These are phyloP conservation scores for Cercospora sesami DNA, from an alignment of 2,329 filamentous ascomycete genomes.

Conservation along the genomic window DNA sequence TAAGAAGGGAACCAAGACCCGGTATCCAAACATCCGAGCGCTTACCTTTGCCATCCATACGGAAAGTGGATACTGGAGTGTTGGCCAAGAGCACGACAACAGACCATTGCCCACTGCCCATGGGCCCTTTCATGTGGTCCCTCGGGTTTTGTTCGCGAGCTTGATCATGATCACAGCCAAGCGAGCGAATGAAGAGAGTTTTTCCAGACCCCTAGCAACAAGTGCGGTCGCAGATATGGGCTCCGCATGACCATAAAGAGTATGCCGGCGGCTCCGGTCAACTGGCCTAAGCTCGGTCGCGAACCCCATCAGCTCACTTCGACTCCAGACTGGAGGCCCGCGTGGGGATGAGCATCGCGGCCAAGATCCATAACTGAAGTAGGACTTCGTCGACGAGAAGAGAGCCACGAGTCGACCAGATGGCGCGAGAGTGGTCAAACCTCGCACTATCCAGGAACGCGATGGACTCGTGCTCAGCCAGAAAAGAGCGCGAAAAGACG, in stretches of 20 bases:
- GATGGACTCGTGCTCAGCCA: not conserved
- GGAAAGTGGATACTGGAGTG: slow-evolving; percentile 8
- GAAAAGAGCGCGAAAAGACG: not conserved
- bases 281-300: not conserved
- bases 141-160: not conserved
- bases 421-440: not conserved
- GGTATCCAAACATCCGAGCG: slow-evolving; percentile 1
- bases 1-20: not conserved
- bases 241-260: not conserved
- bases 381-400: not conserved
- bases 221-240: not conserved
- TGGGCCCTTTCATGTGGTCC: slow-evolving; percentile 5
- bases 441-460: not conserved
- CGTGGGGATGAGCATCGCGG: not conserved
- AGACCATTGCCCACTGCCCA: slow-evolving; percentile 13
- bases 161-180: slow-evolving; percentile 7
- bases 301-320: not conserved
- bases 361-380: not conserved
- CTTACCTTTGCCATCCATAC: slow-evolving; percentile 17
- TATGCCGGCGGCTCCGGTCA: not conserved
- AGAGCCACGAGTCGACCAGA: not conserved
- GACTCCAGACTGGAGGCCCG: not conserved
- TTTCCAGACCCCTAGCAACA: not conserved
- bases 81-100: slow-evolving; percentile 1
- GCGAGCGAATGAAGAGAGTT: slow-evolving; percentile 15